Conservation (phyloP, 2,329 filamentous ascomycete species). For the Mollisia scopiformis region DNA sequence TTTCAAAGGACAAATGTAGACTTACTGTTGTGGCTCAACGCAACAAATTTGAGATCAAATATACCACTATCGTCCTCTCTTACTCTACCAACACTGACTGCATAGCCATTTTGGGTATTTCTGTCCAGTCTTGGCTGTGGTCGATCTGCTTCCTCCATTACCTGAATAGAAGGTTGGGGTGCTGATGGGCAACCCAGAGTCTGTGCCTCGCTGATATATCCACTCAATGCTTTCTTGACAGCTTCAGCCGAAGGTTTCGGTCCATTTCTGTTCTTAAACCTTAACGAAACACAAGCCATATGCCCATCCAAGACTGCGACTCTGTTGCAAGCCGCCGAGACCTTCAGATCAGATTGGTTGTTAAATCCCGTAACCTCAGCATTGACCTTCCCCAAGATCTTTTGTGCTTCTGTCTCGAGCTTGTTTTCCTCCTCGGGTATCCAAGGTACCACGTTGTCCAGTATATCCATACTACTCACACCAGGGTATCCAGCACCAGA, state of each 20-base stretch:
- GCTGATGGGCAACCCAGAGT: conserved; percentile 85
- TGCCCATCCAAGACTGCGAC: conserved; percentile 96
- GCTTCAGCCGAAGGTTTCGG: conserved; percentile 75
- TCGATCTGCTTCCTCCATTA: conserved; percentile 87
- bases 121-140: conserved; percentile 91
- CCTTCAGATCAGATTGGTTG: conserved; percentile 73
- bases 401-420: conserved; percentile 90
- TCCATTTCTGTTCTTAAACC: conserved; percentile 67
- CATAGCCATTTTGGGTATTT: conserved; percentile 83
- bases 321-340: conserved; percentile 89
- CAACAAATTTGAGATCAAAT: conserved; percentile 95
- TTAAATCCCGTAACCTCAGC: conserved; percentile 72
- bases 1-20: neutral
- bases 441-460: conserved; percentile 95
- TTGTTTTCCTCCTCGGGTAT: conserved; percentile 96
- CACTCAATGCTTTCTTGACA: conserved; percentile 77
- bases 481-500: conserved; percentile 91
- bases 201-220: conserved; percentile 82
- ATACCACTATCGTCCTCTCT: conserved; percentile 85
- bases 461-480: conserved; percentile 90
- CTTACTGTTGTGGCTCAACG: conserved; percentile 78
- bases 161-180: conserved; percentile 77
- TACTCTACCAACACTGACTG: conserved; percentile 82
- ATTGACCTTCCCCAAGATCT: conserved; percentile 84
- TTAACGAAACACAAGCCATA: conserved; percentile 88